phyloP scores from a whole-genome alignment of 2,329 filamentous ascomycete genomes.

The Paraphoma sp. region DNA sequence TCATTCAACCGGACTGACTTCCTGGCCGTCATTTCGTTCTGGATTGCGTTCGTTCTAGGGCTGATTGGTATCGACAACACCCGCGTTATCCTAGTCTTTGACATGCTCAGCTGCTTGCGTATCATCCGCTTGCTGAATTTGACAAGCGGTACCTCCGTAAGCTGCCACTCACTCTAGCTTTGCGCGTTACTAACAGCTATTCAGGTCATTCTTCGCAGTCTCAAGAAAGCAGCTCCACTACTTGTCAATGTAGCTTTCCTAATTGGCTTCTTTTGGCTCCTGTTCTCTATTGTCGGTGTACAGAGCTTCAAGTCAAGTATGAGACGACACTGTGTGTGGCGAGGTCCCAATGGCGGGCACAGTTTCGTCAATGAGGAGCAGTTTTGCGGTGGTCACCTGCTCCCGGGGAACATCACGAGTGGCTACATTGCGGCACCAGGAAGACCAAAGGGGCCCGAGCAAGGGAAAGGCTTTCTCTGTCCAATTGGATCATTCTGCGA shows the following conservation, averaged over 20 bases:
- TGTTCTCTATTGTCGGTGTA: slow-evolving; percentile 95
- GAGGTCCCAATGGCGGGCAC: slow-evolving; percentile 57
- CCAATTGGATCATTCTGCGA: slow-evolving; percentile 84
- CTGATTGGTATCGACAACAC: slow-evolving; percentile 71
- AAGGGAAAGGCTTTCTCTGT: slow-evolving; percentile 83
- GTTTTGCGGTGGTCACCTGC: slow-evolving; percentile 86
- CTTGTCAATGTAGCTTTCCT: slow-evolving; percentile 93
- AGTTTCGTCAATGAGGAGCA: slow-evolving; percentile 67
- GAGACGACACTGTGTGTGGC: slow-evolving; percentile 56
- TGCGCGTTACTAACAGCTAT: slow-evolving; percentile 4
- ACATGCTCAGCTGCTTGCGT: slow-evolving; percentile 94
- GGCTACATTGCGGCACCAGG: slow-evolving; percentile 71
- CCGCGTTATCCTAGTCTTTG: slow-evolving; percentile 85
- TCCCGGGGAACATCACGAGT: slow-evolving; percentile 46
- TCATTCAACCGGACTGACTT: slow-evolving; percentile 97
- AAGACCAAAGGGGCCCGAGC: slow-evolving; percentile 49
- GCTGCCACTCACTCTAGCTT: slow-evolving; percentile 29
- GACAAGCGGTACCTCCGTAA: slow-evolving; percentile 89
- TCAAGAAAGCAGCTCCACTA: slow-evolving; percentile 93
- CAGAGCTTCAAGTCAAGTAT: slow-evolving; percentile 79
- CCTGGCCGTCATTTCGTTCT: slow-evolving; percentile 91
- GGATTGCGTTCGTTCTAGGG: slow-evolving; percentile 83
- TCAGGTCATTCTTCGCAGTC: slow-evolving; percentile 87
- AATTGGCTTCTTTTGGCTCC: slow-evolving; percentile 95
- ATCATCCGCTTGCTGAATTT: slow-evolving; percentile 90